A percentile compares a stretch with the other conserved stretches of the same genome.
Conservation (phyloP, 1,284 basidiomycete genomes). For the Microstroma glucosiphilum region DNA sequence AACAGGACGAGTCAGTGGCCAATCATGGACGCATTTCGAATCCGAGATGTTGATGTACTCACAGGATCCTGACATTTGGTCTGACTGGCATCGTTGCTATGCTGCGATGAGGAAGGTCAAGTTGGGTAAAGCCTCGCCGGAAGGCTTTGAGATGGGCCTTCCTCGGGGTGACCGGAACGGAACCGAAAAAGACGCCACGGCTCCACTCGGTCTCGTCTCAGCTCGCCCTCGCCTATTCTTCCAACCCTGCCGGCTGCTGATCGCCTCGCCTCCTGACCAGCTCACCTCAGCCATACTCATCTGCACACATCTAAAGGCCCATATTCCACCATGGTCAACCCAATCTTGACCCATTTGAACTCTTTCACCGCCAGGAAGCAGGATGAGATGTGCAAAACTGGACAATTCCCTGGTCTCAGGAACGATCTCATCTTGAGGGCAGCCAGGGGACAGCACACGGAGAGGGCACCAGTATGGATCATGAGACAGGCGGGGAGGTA, state of each 20-base stretch:
- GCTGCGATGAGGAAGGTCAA: no score
- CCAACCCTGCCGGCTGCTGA: no score
- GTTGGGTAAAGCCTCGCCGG: no score
- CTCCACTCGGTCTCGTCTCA: no score
- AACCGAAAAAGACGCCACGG: no score
- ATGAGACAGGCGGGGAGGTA: constrained; percentile 98
- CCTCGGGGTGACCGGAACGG: no score
- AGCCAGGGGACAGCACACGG: constrained; percentile 77
- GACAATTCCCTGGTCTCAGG: constrained; percentile 55
- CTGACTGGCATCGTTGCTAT: constrained; percentile 26
- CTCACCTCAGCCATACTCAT: not conserved
- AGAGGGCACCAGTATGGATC: constrained; percentile 93
- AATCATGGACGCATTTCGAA: not conserved
- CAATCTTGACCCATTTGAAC: constrained; percentile 17
- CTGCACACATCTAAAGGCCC: not conserved
- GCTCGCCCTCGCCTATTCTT: no score
- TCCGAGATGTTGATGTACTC: constrained; percentile 10
- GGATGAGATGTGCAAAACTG: not conserved
- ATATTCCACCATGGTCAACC: constrained; percentile 4
- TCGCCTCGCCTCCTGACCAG: no score
- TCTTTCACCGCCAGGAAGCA: constrained; percentile 18
- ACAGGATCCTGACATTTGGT: constrained; percentile 37
- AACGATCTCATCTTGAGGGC: constrained; percentile 87
- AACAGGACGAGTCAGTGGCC: not conserved
- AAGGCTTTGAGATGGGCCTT: no score